Evolutionary conservation across 2,329 filamentous ascomycete species (phyloP).

Genomic region (Aspergillus sp.): DNA sequence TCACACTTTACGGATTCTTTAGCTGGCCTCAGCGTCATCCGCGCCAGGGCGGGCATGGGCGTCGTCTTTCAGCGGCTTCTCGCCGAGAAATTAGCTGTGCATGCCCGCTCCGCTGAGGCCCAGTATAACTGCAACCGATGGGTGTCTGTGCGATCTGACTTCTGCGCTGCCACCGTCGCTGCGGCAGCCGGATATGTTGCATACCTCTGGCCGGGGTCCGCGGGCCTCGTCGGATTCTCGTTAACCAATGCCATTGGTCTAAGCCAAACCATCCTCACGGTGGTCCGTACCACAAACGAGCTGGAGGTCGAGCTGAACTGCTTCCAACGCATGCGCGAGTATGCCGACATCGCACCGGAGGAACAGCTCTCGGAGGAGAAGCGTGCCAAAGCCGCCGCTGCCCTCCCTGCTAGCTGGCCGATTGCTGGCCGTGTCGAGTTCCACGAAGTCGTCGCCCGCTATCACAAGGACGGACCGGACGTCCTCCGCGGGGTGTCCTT

Average conservation of each 20-base stretch:
- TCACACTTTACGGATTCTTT: constrained; percentile 56
- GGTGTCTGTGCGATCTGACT: constrained; percentile 55
- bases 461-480: constrained; percentile 19
- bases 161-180: constrained; percentile 53
- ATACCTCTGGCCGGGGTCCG: constrained; percentile 46
- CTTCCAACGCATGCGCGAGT: constrained; percentile 25
- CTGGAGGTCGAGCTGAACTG: constrained; percentile 55
- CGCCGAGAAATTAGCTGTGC: constrained; percentile 50
- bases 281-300: constrained; percentile 56
- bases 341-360: constrained; percentile 23
- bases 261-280: constrained; percentile 50
- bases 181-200: constrained; percentile 54
- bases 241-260: constrained; percentile 56
- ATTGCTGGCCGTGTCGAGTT: constrained; percentile 23
- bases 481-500: constrained; percentile 24
- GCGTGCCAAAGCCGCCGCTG: constrained; percentile 1
- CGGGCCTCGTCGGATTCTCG: constrained; percentile 57
- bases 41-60: constrained; percentile 50
- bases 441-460: constrained; percentile 22
- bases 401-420: constrained; percentile 22
- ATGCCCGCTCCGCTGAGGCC: constrained; percentile 48
- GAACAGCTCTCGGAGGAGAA: constrained; percentile 13
- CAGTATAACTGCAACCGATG: constrained; percentile 58
- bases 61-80: constrained; percentile 49
- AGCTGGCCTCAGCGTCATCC: constrained; percentile 51